These are phyloP conservation scores for Nannochloropsis oceanica DNA, from an alignment of 108 stramenopile species.

Conservation along the genomic window DNA sequence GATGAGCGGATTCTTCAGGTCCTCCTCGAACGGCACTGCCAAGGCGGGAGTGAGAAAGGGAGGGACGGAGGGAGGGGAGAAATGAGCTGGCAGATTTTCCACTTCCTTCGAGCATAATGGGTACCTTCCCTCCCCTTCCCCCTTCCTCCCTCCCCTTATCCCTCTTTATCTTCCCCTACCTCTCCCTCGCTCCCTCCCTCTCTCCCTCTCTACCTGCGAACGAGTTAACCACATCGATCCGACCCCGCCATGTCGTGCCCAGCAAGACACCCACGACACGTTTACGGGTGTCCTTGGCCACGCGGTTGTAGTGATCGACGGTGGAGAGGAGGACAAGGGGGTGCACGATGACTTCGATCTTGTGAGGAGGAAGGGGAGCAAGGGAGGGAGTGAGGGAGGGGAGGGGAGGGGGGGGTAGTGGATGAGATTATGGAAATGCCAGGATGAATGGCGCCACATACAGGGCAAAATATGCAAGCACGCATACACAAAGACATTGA, in stretches of 20 bases:
- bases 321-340: slow-evolving; percentile 87
- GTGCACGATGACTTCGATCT: slow-evolving; percentile 68
- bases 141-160: too few species aligned
- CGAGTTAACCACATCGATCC: slow-evolving; percentile 19
- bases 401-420: background rate
- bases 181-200: too few species aligned
- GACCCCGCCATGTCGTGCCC: slow-evolving; percentile 56
- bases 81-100: too few species aligned
- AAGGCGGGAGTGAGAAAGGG: slow-evolving; percentile 23
- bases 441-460: too few species aligned
- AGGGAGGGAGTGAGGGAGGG: background rate
- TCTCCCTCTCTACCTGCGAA: background rate
- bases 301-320: slow-evolving; percentile 96
- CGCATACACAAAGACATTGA: background rate
- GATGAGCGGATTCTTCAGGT: slow-evolving; percentile 56
- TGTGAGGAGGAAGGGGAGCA: background rate
- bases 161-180: too few species aligned
- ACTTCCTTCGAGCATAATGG: too few species aligned
- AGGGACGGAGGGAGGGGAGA: background rate
- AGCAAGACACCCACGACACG: slow-evolving; percentile 92
- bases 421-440: background rate
- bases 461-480: background rate
- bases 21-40: slow-evolving; percentile 99
- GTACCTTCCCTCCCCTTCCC: too few species aligned
- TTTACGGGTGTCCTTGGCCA: slow-evolving; percentile 83